Evolutionary conservation across 2,329 filamentous ascomycete genomes (phyloP).

Genomic region (Mycogone perniciosa): DNA sequence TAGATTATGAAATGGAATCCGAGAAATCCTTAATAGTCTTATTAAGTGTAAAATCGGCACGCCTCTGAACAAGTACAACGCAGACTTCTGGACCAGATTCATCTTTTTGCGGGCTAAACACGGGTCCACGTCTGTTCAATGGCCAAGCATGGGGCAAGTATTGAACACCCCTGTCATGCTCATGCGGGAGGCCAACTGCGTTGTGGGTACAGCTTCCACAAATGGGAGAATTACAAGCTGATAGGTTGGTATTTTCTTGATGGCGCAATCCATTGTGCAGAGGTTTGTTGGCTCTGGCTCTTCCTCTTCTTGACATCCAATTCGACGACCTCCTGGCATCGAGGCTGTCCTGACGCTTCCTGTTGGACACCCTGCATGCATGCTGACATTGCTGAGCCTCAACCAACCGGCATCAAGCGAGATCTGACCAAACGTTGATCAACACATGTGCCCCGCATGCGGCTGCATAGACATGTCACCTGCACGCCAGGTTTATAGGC

Average conservation of each 20-base stretch:
- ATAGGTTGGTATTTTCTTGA: background rate
- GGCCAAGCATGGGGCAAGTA: background rate
- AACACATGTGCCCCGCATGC: slow-evolving; percentile 8
- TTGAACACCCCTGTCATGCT: background rate
- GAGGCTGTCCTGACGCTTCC: too few species aligned
- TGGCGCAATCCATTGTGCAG: too few species aligned
- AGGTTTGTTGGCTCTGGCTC: too few species aligned
- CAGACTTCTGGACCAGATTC: background rate
- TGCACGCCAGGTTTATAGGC: background rate
- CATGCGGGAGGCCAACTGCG: slow-evolving; percentile 1
- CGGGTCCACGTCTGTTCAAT: background rate
- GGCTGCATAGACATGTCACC: background rate
- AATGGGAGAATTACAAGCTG: background rate
- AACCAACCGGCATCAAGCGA: background rate
- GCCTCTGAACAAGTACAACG: too few species aligned
- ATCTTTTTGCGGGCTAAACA: background rate
- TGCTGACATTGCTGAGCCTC: too few species aligned
- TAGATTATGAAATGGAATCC: too few species aligned
- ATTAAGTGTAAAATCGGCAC: too few species aligned
- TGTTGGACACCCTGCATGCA: too few species aligned
- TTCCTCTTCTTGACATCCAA: too few species aligned
- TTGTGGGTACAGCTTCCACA: too few species aligned
- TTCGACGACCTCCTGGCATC: too few species aligned
- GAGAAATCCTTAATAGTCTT: too few species aligned
- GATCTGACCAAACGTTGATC: slow-evolving; percentile 1